Evolutionary conservation across 441 rosid genomes (phyloP), one percentile per base, ranked within the genome.

Genomic region (Pelargonium australe): DNA sequence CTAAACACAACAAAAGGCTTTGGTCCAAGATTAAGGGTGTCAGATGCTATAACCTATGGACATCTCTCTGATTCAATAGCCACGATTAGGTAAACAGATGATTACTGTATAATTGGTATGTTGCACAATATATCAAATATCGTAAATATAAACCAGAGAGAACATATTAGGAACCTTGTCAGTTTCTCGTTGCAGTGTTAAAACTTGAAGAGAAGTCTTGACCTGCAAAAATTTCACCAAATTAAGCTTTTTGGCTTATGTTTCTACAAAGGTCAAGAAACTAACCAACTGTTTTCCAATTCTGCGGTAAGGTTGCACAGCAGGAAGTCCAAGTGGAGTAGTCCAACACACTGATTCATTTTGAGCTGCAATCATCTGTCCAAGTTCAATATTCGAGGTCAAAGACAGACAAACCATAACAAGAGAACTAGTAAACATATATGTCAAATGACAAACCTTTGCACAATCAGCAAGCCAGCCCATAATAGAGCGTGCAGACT

Each of bases 391-490:
- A 14, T 37, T 70, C 70, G 68, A 47, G 67, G 79, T 71, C 41
- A 80, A 66, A 3, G 7, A 72, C 45, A 76, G 14, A 45, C 19
- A 66, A 3, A 28, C 8, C 5, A 44, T 53, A 65, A 71, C 63
- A 23, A 47, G 37, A n/a, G 47, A n/a, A 62, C 7, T 12, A 16
- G 45, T n/a, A 64, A 45, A 60, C 23, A 73, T 68, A 66, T 57
- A 43, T 17, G 17, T 58, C 16, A 70, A 44, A 51, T 63, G 4
- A 71, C 70, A 75, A 67, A 88, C 99, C 94, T 85, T 95, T 53
- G 99, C 99, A 75, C 99, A 92, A 63, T 90, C 98, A 74, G 94
- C 90, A 41, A 95, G 93, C 99, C 99, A 95, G 68, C 20, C 80
- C 97, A 90, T 95, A 70, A 95, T 95, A 73, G 89, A 76, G n/a